Conservation (phyloP, 1,139 yeast species). For the Suhomyces choctaworum region DNA sequence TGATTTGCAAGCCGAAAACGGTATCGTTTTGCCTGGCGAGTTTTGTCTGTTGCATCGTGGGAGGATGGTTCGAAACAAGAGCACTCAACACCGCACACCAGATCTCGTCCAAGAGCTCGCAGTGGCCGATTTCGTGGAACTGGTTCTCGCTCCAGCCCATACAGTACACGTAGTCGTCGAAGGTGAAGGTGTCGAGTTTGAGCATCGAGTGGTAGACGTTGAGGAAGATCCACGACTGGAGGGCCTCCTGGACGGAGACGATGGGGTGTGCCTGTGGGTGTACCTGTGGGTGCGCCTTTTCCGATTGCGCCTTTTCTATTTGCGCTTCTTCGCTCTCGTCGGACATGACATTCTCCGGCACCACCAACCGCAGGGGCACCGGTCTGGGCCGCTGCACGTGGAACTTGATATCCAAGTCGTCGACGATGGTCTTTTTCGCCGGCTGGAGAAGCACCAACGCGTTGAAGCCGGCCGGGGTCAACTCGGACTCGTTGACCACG, state of each 20-base stretch:
- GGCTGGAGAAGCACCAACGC: conserved; percentile 34
- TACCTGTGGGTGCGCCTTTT: too few relatives aligned
- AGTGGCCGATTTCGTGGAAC: conserved; percentile 44
- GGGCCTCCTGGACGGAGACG: conserved; percentile 38
- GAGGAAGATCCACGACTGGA: conserved; percentile 75
- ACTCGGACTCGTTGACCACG: conserved; percentile 9
- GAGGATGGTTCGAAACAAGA: conserved; percentile 40
- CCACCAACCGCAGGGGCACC: conserved; percentile 23
- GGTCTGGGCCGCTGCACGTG: conserved; percentile 46
- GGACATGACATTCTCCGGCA: conserved; percentile 34
- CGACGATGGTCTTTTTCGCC: conserved; percentile 39
- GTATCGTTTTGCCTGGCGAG: conserved; percentile 29
- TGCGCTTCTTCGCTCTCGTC: conserved; percentile 5
- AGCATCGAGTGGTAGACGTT: conserved; percentile 69
- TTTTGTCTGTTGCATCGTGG: conserved; percentile 25
- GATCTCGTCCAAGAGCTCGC: conserved; percentile 65
- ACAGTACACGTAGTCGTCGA: conserved; percentile 73
- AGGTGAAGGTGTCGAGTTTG: conserved; percentile 68
- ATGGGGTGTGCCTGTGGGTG: conserved; percentile 21
- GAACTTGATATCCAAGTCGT: conserved; percentile 39
- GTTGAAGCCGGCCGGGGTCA: conserved; percentile 13
- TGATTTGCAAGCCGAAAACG: conserved; percentile 38
- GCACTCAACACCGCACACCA: conserved; percentile 64
- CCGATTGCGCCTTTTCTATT: conserved; percentile 10
- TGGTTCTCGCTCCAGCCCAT: conserved; percentile 55